Evolutionary conservation across 1,139 yeast species (phyloP), one percentile per base, ranked within the genome.

Genomic region (Yamadazyma sp.): DNA sequence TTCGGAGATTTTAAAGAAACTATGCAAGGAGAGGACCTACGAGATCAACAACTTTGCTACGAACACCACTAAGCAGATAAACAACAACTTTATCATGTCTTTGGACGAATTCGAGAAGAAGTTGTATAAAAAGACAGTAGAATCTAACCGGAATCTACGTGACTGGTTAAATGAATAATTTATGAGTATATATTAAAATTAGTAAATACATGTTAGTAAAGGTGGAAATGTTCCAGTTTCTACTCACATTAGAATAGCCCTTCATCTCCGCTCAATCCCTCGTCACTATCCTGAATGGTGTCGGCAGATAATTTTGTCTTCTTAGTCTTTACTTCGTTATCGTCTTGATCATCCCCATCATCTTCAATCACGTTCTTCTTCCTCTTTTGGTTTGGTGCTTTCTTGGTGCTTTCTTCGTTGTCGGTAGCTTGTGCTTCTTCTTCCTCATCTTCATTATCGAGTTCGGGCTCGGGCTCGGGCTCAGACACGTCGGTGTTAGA

Each of bases 101-200:
- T 65, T 88, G 47, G 96, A 89, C 54, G 92, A 82, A 52, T 84
- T 78, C 56, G 96, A 88, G 53, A 78, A 76, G 55, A 61, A 60
- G 33, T 52, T 87, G 39, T 86, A 78, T 60, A 76, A 70, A 46
- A 57, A 63, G 6, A 74, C 88, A 2, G 78, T 83, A 42, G 82
- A 76, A 35, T 73, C 85, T 32, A 76, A 80, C 47, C 78, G 78
- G 48, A 79, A 78, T 39, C 69, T 82, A 67, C 76, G 82, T 51
- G 69, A 62, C 35, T 87, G 95, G 95, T 59, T 61, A 4, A 41
- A 41, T 33, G 38, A 35, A 33, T 37, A 18, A 8, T 18, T 18
- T 18, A 18, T 8, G 7, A 6, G 21, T 18, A 8, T 18, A 18
- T 18, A 18, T 18, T 18, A 6, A 8, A 18, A 18, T 18, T 18